Percentiles rank a stretch among this genome's conserved stretches.
These are phyloP conservation scores for Ophioceras dolichostomum DNA, from an alignment of 2,329 filamentous ascomycete species.

Conservation along the genomic window DNA sequence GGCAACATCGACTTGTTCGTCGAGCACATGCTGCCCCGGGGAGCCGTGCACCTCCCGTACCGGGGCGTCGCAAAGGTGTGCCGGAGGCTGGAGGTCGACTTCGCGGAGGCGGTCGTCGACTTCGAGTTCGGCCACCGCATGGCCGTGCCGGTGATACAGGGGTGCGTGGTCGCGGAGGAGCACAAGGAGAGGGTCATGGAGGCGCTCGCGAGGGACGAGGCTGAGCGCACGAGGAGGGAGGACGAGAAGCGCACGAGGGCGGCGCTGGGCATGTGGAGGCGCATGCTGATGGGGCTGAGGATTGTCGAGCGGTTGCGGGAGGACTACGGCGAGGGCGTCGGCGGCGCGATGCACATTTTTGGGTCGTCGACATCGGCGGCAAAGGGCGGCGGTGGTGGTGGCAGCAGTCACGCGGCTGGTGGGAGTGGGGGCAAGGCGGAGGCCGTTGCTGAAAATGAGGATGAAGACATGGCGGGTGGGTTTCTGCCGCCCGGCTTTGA, in stretches of 20 bases:
- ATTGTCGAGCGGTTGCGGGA: constrained; percentile 66
- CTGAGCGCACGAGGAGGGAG: constrained; percentile 64
- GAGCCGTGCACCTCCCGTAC: constrained; percentile 73
- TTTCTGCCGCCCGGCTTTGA: constrained; percentile 47
- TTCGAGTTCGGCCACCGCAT: constrained; percentile 95
- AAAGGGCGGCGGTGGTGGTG: too few species aligned
- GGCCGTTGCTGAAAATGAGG: constrained; percentile 9
- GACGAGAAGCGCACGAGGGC: constrained; percentile 69
- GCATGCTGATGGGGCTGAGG: constrained; percentile 72
- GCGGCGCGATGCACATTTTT: constrained; percentile 31
- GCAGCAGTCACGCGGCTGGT: constrained; percentile 13
- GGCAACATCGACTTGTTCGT: constrained; percentile 96
- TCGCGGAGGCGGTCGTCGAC: constrained; percentile 85
- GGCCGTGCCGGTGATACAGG: constrained; percentile 83
- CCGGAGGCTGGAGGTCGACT: constrained; percentile 74
- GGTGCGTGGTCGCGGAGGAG: constrained; percentile 78
- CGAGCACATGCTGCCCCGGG: constrained; percentile 74
- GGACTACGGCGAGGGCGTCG: constrained; percentile 56
- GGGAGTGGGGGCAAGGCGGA: constrained; percentile 9
- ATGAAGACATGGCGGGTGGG: constrained; percentile 45
- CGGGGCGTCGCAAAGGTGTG: constrained; percentile 70
- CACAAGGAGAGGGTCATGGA: constrained; percentile 63
- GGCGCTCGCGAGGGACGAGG: constrained; percentile 67
- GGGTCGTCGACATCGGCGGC: constrained; percentile 30
- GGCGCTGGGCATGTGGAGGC: constrained; percentile 69